phyloP scores from a whole-genome alignment of 352 stramenopile species.

The Phytophthora syringae region DNA sequence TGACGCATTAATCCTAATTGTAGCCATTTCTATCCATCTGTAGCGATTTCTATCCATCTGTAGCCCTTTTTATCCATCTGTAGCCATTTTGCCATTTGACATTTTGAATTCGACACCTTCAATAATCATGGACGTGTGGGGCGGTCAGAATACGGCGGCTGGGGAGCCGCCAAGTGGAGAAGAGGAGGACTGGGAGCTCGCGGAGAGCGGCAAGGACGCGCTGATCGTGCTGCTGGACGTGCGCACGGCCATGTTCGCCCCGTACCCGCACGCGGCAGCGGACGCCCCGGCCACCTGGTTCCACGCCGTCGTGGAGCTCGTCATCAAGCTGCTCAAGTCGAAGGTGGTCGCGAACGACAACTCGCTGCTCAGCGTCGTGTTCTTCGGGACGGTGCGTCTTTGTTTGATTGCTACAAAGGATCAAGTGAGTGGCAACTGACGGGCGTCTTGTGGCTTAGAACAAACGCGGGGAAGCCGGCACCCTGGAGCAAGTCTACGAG shows the following conservation, averaged over 20 bases:
- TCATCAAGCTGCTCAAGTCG: slow-evolving; percentile 74
- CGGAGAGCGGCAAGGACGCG: slow-evolving; percentile 73
- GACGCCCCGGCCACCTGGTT: slow-evolving; percentile 64
- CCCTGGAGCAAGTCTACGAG: slow-evolving; percentile 77
- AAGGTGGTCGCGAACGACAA: slow-evolving; percentile 86
- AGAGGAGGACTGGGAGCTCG: slow-evolving; percentile 70
- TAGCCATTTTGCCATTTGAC: slow-evolving; percentile 26
- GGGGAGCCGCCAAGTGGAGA: slow-evolving; percentile 26
- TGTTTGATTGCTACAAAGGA: background rate
- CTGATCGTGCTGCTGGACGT: slow-evolving; percentile 82
- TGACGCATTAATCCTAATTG: too few species aligned
- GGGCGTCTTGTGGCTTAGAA: slow-evolving; percentile 31
- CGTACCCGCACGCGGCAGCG: slow-evolving; percentile 34
- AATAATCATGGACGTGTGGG: slow-evolving; percentile 57
- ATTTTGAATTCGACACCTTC: slow-evolving; percentile 2
- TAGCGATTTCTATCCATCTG: slow-evolving; percentile 23
- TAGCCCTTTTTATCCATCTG: slow-evolving; percentile 22
- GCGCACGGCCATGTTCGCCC: slow-evolving; percentile 69
- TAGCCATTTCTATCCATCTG: slow-evolving; percentile 13
- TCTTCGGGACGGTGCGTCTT: slow-evolving; percentile 73
- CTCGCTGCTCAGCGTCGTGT: slow-evolving; percentile 76
- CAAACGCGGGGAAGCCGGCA: slow-evolving; percentile 63
- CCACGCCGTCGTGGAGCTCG: slow-evolving; percentile 68
- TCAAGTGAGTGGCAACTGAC: background rate
- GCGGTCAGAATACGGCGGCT: slow-evolving; percentile 25